These are phyloP conservation scores for Porphyrellus sp. DNA, from an alignment of 1,284 basidiomycete species.

Conservation along the genomic window DNA sequence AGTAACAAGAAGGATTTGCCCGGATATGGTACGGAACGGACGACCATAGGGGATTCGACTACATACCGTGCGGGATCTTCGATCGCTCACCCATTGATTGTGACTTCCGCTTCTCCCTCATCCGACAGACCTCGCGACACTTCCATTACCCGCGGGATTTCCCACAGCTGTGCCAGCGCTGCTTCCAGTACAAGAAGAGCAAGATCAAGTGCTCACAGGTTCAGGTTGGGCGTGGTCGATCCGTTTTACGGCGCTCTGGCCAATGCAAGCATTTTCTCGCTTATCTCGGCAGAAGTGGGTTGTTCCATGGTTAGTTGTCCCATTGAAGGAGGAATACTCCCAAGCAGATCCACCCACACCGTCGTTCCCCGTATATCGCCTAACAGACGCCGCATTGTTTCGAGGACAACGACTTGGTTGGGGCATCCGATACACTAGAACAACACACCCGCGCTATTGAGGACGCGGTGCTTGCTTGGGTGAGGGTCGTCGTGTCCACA, in stretches of 20 bases:
- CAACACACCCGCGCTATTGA: not conserved
- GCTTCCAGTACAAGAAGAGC: not conserved
- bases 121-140: not conserved
- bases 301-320: not conserved
- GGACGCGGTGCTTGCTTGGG: not conserved
- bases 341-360: not conserved
- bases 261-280: not conserved
- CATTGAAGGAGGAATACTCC: not conserved
- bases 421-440: not conserved
- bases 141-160: not conserved
- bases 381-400: not conserved
- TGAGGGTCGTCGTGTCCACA: not conserved
- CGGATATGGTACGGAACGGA: too few relatives aligned
- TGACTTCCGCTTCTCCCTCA: not conserved
- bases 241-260: not conserved
- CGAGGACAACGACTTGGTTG: not conserved
- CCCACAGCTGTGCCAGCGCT: not conserved
- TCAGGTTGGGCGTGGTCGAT: not conserved
- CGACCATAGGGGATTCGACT: too few relatives aligned
- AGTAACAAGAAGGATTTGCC: too few relatives aligned
- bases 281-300: not conserved
- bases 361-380: not conserved
- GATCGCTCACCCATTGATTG: not conserved
- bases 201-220: not conserved
- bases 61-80: not conserved